These are phyloP conservation scores for Galium porrigens DNA, from an alignment of 305 asterid species.

Conservation along the genomic window DNA sequence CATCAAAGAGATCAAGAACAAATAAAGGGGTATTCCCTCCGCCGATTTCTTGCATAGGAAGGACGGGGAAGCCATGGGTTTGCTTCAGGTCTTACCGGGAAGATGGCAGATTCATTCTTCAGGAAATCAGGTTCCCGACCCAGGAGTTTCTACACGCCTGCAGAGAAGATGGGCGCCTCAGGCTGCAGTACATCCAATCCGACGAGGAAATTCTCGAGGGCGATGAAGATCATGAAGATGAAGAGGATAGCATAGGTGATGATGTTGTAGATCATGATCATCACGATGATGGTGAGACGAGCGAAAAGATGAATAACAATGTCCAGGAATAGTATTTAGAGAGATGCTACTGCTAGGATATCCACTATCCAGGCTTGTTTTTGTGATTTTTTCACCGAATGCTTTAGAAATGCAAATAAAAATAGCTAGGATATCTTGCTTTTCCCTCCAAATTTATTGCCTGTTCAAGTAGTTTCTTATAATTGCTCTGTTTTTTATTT, in stretches of 20 bases:
- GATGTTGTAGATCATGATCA: slow-evolving; percentile 12
- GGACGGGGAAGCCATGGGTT: slow-evolving; percentile 63
- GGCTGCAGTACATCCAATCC: slow-evolving; percentile 37
- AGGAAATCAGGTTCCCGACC: slow-evolving; percentile 44
- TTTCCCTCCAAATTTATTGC: too few species aligned
- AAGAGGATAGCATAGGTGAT: not conserved
- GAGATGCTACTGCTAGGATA: not conserved
- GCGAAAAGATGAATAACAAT: not conserved
- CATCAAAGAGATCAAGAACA: slow-evolving; percentile 28
- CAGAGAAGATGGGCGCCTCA: slow-evolving; percentile 67
- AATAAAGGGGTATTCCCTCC: slow-evolving; percentile 44
- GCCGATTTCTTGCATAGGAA: slow-evolving; percentile 65
- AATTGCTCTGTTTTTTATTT: too few species aligned
- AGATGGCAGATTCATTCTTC: slow-evolving; percentile 64
- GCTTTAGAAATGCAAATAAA: not conserved
- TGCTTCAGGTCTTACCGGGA: slow-evolving; percentile 40
- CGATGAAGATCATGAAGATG: slow-evolving; percentile 9
- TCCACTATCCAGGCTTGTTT: not conserved
- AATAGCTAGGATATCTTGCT: not conserved
- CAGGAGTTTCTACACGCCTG: slow-evolving; percentile 61
- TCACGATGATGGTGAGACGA: not conserved
- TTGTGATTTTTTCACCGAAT: not conserved
- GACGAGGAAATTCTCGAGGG: slow-evolving; percentile 47
- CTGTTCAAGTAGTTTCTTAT: too few species aligned
- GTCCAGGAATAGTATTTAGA: not conserved